Evolutionary conservation across 2,329 filamentous ascomycete genomes (phyloP), one percentile per base, ranked within the genome.

Genomic region (Alternaria incomplexa): DNA sequence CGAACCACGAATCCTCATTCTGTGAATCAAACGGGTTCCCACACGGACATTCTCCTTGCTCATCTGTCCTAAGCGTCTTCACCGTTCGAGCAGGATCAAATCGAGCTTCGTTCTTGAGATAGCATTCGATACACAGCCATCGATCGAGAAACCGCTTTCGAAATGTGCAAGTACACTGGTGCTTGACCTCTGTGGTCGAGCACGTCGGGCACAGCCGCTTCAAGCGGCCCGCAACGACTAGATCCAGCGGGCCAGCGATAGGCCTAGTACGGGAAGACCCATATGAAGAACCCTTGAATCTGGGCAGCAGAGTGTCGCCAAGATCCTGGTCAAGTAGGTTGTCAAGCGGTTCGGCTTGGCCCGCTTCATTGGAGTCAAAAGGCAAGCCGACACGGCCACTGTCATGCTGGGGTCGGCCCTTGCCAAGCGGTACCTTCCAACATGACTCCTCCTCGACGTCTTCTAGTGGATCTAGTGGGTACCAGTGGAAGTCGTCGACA

Each of bases 91-190:
- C 3, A 56, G 6, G 2, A 46, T 28, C 45, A 12, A 40, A 23
- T 0, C 12, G 15, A 7, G 5, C 7, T 9, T 55, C 17, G 10
- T 66, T 59, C 4, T 55, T n/a, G 7, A 48, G 25, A 32, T 64
- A 66, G 40, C 69, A 73, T n/a, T 40, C 40, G 1, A 69, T n/a
- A 23, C 70, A 73, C 3, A 65, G 26, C 69, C 70, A 73, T n/a
- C 62, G 64, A 8, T 67, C 66, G 5, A 73, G 56, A n/a, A 70
- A 67, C 5, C 54, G 66, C n/a, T 61, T 58, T 17, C 63, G 60
- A 6, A 73, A 32, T 15, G 66, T 73, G 44, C 70, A 73, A 5
- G 64, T 61, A 26, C 69, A 71, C 15, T 45, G 30, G 4, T 48
- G 25, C 23, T 59, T 15, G 4, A 50, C 25, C 26, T 67, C 66